These are phyloP conservation scores for Podospora appendiculata DNA, from an alignment of 495 filamentous ascomycete genomes.

Conservation along the genomic window DNA sequence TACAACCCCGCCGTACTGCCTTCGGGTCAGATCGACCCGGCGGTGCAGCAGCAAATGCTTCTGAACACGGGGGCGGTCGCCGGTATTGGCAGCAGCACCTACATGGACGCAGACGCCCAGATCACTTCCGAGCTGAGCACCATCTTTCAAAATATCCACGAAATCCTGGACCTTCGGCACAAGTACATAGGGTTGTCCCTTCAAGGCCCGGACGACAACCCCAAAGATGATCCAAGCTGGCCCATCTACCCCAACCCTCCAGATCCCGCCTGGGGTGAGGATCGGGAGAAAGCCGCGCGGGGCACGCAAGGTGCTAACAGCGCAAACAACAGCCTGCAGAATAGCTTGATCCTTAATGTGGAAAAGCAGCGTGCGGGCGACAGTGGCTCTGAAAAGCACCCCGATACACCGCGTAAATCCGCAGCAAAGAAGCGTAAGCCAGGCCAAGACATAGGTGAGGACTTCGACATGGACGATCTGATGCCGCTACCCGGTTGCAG, in stretches of 20 bases:
- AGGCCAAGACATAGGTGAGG: conserved; percentile 73
- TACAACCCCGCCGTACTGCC: conserved; percentile 18
- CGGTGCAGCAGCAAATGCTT: conserved; percentile 20
- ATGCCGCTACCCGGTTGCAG: conserved; percentile 61
- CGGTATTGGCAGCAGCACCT: conserved; percentile 29
- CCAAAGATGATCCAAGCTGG: conserved; percentile 78
- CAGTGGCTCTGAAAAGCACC: not conserved
- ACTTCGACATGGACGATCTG: conserved; percentile 72
- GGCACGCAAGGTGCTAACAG: conserved; percentile 30
- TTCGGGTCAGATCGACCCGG: conserved; percentile 19
- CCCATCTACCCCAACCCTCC: conserved; percentile 84
- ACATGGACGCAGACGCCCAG: conserved; percentile 53
- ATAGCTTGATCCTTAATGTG: conserved; percentile 42
- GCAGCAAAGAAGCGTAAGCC: conserved; percentile 62
- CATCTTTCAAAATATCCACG: conserved; percentile 84
- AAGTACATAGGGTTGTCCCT: conserved; percentile 86
- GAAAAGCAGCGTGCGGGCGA: conserved; percentile 21
- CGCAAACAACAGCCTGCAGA: conserved; percentile 44
- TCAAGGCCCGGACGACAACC: conserved; percentile 73
- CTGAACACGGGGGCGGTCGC: conserved; percentile 17
- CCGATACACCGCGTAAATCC: conserved; percentile 23
- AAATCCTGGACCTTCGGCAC: conserved; percentile 72
- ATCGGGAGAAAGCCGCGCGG: conserved; percentile 41
- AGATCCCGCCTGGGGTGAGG: conserved; percentile 80
- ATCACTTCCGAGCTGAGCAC: conserved; percentile 73